A percentile compares a stretch with the other conserved stretches of the same genome.
Evolutionary conservation across 306 rosid genomes (phyloP).

Genomic region (Spatholobus suberectus): DNA sequence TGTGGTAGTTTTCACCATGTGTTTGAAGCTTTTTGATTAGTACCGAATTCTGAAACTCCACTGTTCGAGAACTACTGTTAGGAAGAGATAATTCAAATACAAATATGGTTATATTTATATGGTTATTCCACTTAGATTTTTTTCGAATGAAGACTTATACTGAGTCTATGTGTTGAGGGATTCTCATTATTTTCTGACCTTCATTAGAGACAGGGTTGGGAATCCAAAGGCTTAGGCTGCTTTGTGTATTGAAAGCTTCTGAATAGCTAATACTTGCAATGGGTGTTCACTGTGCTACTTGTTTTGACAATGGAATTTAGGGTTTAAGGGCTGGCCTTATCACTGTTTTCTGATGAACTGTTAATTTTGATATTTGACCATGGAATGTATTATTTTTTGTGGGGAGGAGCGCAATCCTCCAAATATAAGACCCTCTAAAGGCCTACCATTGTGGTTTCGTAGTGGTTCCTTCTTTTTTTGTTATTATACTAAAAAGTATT

Average conservation of each 20-base stretch:
- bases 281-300: neutral
- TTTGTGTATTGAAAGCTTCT: neutral
- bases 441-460: neutral
- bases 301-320: neutral
- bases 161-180: neutral
- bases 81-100: neutral
- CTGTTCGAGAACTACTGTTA: neutral
- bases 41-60: neutral
- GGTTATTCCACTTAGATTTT: neutral
- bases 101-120: neutral
- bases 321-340: neutral
- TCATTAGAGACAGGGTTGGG: neutral
- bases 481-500: neutral
- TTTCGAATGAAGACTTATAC: neutral
- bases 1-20: neutral
- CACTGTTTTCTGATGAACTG: neutral
- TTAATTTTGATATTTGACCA: neutral
- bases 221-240: neutral
- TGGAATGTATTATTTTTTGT: neutral
- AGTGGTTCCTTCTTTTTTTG: neutral
- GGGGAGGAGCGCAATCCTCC: neutral
- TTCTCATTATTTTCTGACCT: neutral
- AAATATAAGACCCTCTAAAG: neutral
- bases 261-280: neutral
- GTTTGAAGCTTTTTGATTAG: neutral